Evolutionary conservation across 2,329 filamentous ascomycete species (phyloP).

Genomic region (Madurella mycetomatis): DNA sequence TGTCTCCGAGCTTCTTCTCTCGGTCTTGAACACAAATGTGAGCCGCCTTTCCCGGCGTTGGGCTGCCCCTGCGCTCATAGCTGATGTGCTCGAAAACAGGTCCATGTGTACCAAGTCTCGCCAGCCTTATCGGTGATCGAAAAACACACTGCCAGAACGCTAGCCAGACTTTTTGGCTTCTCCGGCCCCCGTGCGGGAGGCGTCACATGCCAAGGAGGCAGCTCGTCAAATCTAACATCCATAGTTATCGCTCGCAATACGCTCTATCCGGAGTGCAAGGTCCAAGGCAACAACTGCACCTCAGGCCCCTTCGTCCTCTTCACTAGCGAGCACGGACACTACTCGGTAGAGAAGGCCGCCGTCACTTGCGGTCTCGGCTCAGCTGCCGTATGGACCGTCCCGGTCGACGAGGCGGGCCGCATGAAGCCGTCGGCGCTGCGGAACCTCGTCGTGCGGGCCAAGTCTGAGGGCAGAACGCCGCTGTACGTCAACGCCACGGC

Average conservation of each 20-base stretch:
- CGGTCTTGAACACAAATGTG: constrained; percentile 85
- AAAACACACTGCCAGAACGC: constrained; percentile 68
- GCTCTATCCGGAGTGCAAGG: constrained; percentile 74
- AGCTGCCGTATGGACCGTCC: constrained; percentile 65
- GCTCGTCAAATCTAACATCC: constrained; percentile 77
- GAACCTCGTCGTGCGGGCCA: constrained; percentile 56
- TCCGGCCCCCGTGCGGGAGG: constrained; percentile 65
- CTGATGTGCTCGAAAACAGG: constrained; percentile 34
- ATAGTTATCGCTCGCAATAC: constrained; percentile 85
- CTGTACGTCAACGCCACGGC: constrained; percentile 96
- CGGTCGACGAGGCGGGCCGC: constrained; percentile 66
- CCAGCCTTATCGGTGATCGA: constrained; percentile 84
- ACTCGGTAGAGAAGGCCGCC: constrained; percentile 92
- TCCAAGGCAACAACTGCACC: constrained; percentile 57
- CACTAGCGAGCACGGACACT: constrained; percentile 87
- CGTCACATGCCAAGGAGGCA: constrained; percentile 76
- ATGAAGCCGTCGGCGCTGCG: constrained; percentile 68
- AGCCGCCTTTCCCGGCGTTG: constrained; percentile 21
- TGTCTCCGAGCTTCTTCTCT: constrained; percentile 77
- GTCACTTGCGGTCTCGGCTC: constrained; percentile 82
- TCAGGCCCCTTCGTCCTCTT: constrained; percentile 70
- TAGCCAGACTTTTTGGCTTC: constrained; percentile 77
- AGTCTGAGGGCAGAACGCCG: constrained; percentile 67
- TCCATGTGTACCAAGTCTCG: constrained; percentile 91
- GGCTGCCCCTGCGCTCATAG: background rate